These are phyloP conservation scores for Penicillium sp. DNA, from an alignment of 2,329 filamentous ascomycete species.

Conservation along the genomic window DNA sequence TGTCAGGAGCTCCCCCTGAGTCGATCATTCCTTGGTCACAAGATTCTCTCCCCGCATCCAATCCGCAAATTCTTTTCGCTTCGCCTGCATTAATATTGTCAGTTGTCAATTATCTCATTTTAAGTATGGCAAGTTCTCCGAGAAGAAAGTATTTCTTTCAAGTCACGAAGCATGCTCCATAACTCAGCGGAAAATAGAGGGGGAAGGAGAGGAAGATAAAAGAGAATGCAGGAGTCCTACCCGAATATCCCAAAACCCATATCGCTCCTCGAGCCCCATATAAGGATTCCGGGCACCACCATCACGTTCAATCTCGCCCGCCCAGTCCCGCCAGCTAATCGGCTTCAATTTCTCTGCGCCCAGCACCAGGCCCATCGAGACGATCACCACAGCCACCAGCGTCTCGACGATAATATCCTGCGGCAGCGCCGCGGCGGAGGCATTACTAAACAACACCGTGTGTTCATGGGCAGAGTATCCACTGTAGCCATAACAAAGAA, in stretches of 20 bases:
- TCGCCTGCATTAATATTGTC: conserved; percentile 35
- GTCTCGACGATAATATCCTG: conserved; percentile 86
- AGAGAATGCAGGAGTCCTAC: conserved; percentile 46
- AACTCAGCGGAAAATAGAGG: too few species aligned
- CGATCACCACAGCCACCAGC: conserved; percentile 67
- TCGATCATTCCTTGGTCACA: conserved; percentile 22
- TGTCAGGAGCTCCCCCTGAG: background rate
- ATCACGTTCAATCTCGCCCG: conserved; percentile 62
- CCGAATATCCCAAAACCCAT: conserved; percentile 82
- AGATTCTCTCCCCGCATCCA: conserved; percentile 54
- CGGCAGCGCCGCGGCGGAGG: conserved; percentile 56
- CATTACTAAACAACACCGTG: conserved; percentile 61
- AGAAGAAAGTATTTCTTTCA: too few species aligned
- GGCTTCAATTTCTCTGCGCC: conserved; percentile 73
- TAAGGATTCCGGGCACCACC: conserved; percentile 72
- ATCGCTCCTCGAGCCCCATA: conserved; percentile 67
- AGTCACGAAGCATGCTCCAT: too few species aligned
- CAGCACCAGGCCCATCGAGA: conserved; percentile 76
- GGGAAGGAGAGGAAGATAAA: background rate
- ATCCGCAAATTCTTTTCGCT: conserved; percentile 69
- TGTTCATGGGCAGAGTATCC: conserved; percentile 97
- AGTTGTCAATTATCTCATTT: conserved; percentile 5
- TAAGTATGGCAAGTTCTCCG: too few species aligned
- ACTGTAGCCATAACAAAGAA: conserved; percentile 44
- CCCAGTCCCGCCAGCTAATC: conserved; percentile 79